A percentile compares a stretch with the other conserved stretches of the same genome.
Conservation (phyloP, 1,139 yeast genomes). For the Scheffersomyces segobiensis region DNA sequence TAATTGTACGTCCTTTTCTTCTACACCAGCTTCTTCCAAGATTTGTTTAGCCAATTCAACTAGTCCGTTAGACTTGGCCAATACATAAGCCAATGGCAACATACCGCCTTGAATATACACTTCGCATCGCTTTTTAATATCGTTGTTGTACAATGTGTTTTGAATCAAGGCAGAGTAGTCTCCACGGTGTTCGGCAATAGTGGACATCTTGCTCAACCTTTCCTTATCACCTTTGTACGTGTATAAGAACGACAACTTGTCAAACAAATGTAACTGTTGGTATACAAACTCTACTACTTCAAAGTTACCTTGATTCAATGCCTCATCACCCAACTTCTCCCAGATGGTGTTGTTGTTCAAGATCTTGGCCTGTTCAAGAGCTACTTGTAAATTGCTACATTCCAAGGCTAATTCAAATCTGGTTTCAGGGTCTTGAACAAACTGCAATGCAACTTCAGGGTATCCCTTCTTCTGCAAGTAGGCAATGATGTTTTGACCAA, state of each 20-base stretch:
- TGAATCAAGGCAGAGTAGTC: conserved; percentile 81
- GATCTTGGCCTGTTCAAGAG: conserved; percentile 84
- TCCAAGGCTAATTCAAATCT: conserved; percentile 94
- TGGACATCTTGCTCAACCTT: conserved; percentile 80
- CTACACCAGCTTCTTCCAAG: conserved; percentile 66
- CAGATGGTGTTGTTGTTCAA: conserved; percentile 71
- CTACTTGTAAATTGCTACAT: conserved; percentile 84
- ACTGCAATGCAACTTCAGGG: conserved; percentile 92
- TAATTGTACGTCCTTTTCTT: conserved; percentile 64
- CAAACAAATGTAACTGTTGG: conserved; percentile 85
- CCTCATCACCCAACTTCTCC: conserved; percentile 84
- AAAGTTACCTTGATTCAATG: conserved; percentile 85
- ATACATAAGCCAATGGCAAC: conserved; percentile 86
- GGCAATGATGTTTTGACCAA: conserved; percentile 95
- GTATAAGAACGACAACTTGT: conserved; percentile 86
- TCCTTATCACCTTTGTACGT: conserved; percentile 76
- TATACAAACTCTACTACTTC: conserved; percentile 83
- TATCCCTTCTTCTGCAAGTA: conserved; percentile 94
- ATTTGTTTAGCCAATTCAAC: conserved; percentile 71
- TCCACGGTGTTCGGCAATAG: conserved; percentile 86
- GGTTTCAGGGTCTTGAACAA: conserved; percentile 95
- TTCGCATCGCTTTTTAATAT: conserved; percentile 73
- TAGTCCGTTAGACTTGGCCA: conserved; percentile 87
- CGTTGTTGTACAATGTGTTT: conserved; percentile 76
- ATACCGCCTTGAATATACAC: conserved; percentile 78